Conservation (phyloP, 805 yeast genomes). For the Saccharomycopsis capsularis region DNA sequence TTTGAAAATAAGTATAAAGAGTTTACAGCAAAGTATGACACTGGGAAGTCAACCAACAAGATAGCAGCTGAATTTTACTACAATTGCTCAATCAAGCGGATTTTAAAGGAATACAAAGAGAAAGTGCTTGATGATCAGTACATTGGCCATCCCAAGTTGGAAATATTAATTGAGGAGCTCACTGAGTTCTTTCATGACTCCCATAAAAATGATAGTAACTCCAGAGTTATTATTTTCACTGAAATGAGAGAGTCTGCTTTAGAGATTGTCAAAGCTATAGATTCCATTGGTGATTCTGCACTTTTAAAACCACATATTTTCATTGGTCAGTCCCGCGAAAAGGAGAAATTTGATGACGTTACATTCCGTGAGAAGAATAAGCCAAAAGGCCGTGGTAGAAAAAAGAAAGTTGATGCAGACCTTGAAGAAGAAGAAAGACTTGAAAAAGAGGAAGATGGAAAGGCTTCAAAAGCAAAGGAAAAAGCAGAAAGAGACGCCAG, state of each 20-base stretch:
- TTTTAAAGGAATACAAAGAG: conserved; percentile 40
- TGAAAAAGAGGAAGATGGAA: conserved; percentile 28
- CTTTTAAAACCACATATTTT: conserved; percentile 69
- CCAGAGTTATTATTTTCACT: conserved; percentile 80
- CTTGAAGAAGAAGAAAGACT: conserved; percentile 29
- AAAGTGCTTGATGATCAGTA: conserved; percentile 33
- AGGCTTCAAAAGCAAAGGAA: conserved; percentile 29
- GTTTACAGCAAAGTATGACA: conserved; percentile 49
- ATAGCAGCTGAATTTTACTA: conserved; percentile 55
- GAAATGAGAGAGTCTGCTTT: conserved; percentile 86
- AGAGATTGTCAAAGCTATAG: conserved; percentile 68
- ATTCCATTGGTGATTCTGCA: conserved; percentile 31
- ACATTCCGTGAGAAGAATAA: conserved; percentile 38
- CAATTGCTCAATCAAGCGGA: conserved; percentile 38
- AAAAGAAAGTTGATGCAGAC: conserved; percentile 25
- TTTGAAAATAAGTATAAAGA: conserved; percentile 52
- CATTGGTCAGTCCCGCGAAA: conserved; percentile 83
- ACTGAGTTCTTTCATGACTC: conserved; percentile 43
- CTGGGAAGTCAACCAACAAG: conserved; percentile 58
- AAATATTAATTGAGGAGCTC: conserved; percentile 50
- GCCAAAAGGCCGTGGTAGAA: conserved; percentile 38
- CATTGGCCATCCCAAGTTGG: conserved; percentile 57
- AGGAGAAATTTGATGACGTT: conserved; percentile 59
- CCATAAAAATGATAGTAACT: conserved; percentile 33
- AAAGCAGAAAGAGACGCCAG: conserved; percentile 32